Evolutionary conservation across 768 basidiomycete genomes (phyloP), one percentile per base, ranked within the genome.

Genomic region (Mycena chlorophos): DNA sequence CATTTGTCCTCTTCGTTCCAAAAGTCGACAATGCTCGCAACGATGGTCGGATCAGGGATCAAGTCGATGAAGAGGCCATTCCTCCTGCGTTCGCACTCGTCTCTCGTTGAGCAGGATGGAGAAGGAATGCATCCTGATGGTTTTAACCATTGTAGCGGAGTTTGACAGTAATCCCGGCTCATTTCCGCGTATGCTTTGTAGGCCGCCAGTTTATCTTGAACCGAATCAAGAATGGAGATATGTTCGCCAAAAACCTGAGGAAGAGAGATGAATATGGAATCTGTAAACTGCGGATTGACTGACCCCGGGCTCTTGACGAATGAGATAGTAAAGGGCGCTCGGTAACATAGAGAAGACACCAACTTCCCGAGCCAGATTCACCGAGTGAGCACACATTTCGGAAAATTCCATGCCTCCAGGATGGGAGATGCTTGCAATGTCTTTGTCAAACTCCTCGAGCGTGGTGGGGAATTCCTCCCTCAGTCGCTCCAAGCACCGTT

Each of bases 261-360:
- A 23, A 25, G 28, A 13, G 14, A 46, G 52, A 40, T n/a, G 49
- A 53, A 6, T 49, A 3, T n/a, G n/a, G 5, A 23, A 12, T 40
- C 12, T 3, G 5, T 42, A 5, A 13, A 19, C 8, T 13, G 28
- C 26, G 30, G 38, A 23, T 43, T 37, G 10, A n/a, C 34, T 37
- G 10, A 37, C 34, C 34, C 34, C 34, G n/a, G 34, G n/a, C 12
- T 37, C n/a, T 37, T 37, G 34, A 23, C 8, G 20, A 1, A 45
- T 40, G 16, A 12, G 13, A 30, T 54, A 58, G 39, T 20, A 29
- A 19, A 45, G 8, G 30, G n/a, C 10, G 8, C 20, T 17, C 2
- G 56, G 56, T 23, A 57, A 51, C 28, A 53, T 49, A 8, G 56
- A 57, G 23, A 39, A 19, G 8, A 52, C 51, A n/a, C 43, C 56